Percentiles rank a stretch among this genome's conserved stretches.
Evolutionary conservation across 2,329 filamentous ascomycete species (phyloP).

Genomic region (Talaromyces pinophilus): DNA sequence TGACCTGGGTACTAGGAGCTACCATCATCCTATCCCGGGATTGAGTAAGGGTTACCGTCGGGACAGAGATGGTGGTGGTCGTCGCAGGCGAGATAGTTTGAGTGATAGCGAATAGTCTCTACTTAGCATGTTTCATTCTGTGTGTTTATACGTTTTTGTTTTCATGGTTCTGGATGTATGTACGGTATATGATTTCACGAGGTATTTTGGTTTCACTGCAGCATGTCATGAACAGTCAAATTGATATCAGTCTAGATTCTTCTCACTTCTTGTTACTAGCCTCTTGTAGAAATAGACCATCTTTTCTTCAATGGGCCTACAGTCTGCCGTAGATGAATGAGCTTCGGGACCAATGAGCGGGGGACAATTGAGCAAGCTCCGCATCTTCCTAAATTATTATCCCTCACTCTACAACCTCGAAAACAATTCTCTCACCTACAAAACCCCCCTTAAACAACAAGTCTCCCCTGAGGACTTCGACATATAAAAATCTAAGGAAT

Average conservation of each 20-base stretch:
- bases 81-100: slow-evolving; percentile 54
- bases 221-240: background rate
- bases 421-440: background rate
- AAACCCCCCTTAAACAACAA: background rate
- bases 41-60: slow-evolving; percentile 50
- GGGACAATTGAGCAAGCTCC: slow-evolving; percentile 8
- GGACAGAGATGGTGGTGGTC: slow-evolving; percentile 35
- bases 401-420: background rate
- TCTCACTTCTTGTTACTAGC: background rate
- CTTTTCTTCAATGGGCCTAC: background rate
- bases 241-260: background rate
- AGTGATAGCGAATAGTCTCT: slow-evolving; percentile 52
- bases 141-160: slow-evolving; percentile 5
- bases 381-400: background rate
- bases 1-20: slow-evolving; percentile 54
- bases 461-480: background rate
- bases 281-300: background rate
- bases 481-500: background rate
- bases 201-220: background rate
- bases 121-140: slow-evolving; percentile 3
- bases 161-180: slow-evolving; percentile 12
- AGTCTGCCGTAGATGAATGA: slow-evolving; percentile 2
- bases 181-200: slow-evolving; percentile 20
- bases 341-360: slow-evolving; percentile 1
- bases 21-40: slow-evolving; percentile 59